Conservation (phyloP, 2,329 filamentous ascomycete species). For the Botryosphaeria dothidea region DNA sequence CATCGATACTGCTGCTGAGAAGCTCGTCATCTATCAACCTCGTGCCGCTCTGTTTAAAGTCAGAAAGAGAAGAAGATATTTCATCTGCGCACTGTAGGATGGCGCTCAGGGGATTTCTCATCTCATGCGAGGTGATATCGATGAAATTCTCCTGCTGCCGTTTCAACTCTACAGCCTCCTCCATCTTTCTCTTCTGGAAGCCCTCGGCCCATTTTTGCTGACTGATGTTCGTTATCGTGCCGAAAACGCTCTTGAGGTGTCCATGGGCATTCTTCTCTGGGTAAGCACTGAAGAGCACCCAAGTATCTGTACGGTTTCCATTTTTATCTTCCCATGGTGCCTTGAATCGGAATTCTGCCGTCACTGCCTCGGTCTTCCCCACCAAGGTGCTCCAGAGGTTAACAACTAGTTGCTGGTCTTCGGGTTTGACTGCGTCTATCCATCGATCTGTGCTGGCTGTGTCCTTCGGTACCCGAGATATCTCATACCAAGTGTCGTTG, state of each 20-base stretch:
- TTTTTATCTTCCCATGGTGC: slow-evolving; percentile 62
- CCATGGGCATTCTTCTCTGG: slow-evolving; percentile 68
- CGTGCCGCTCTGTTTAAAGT: slow-evolving; percentile 47
- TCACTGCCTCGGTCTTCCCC: slow-evolving; percentile 62
- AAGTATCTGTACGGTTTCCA: slow-evolving; percentile 65
- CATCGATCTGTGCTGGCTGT: slow-evolving; percentile 63
- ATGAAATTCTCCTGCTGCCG: slow-evolving; percentile 80
- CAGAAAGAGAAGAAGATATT: slow-evolving; percentile 57
- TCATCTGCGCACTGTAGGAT: slow-evolving; percentile 77
- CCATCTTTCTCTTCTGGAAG: slow-evolving; percentile 73
- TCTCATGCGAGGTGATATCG: slow-evolving; percentile 75
- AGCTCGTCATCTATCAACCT: slow-evolving; percentile 50
- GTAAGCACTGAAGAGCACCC: slow-evolving; percentile 76
- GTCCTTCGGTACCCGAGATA: slow-evolving; percentile 65
- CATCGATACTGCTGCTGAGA: slow-evolving; percentile 65
- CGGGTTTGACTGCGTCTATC: slow-evolving; percentile 71
- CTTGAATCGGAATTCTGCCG: slow-evolving; percentile 75
- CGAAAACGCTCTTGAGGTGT: slow-evolving; percentile 72
- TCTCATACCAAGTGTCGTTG: slow-evolving; percentile 74
- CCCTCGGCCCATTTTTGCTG: slow-evolving; percentile 83
- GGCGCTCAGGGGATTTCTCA: slow-evolving; percentile 74
- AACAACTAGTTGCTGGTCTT: slow-evolving; percentile 63
- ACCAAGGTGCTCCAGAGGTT: slow-evolving; percentile 65
- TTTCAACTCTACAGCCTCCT: slow-evolving; percentile 81
- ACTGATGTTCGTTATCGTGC: slow-evolving; percentile 82